These are phyloP conservation scores for Ogataea trehalophila DNA, from an alignment of 805 yeast genomes.

Conservation along the genomic window DNA sequence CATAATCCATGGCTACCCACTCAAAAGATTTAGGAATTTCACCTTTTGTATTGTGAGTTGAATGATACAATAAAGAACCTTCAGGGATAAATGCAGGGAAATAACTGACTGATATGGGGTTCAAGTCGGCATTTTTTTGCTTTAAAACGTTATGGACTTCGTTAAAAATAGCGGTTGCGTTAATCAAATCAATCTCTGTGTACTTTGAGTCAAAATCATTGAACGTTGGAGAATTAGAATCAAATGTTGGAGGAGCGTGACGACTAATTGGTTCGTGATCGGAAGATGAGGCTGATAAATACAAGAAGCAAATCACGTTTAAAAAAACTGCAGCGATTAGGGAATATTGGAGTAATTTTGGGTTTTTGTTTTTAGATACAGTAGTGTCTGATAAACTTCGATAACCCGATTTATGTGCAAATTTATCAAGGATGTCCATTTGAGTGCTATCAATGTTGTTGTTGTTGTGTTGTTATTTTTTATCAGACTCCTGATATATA, in stretches of 20 bases:
- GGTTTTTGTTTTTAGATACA: no score
- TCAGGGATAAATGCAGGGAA: slow-evolving; percentile 58
- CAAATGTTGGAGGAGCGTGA: background rate
- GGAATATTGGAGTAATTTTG: no score
- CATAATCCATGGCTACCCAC: slow-evolving; percentile 64
- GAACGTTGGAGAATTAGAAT: slow-evolving; percentile 1
- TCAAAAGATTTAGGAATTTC: slow-evolving; percentile 44
- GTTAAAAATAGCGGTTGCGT: slow-evolving; percentile 54
- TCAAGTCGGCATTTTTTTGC: slow-evolving; percentile 45
- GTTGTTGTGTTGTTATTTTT: no score
- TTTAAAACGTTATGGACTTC: slow-evolving; percentile 49
- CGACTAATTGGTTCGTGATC: background rate
- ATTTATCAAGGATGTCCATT: no score
- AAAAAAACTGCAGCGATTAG: no score
- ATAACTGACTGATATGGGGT: slow-evolving; percentile 53
- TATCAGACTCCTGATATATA: no score
- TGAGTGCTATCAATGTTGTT: no score
- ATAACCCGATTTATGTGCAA: no score
- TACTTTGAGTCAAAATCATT: slow-evolving; percentile 22
- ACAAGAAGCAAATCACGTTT: background rate
- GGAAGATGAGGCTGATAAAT: background rate
- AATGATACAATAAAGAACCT: slow-evolving; percentile 54
- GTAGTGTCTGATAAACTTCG: no score
- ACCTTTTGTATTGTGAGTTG: slow-evolving; percentile 33
- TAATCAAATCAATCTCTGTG: slow-evolving; percentile 34